A percentile compares a stretch with the other conserved stretches of the same genome.
Conservation (phyloP, 257 asterid genomes). For the Thymus mandschuricus region DNA sequence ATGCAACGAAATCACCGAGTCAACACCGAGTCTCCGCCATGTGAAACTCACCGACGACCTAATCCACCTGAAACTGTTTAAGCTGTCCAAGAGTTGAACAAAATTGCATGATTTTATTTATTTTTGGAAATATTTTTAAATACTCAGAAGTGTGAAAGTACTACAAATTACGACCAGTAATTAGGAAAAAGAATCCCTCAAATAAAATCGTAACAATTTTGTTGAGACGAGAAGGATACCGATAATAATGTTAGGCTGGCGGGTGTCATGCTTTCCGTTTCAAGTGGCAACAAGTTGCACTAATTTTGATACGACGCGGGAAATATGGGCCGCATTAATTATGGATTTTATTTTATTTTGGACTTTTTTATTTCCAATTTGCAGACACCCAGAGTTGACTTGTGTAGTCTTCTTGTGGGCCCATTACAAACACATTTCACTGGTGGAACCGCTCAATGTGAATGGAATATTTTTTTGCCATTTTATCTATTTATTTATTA, state of each 20-base stretch:
- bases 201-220: no score
- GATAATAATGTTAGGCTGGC: neutral
- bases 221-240: no score
- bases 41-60: constrained; percentile 17
- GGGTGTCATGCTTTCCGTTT: constrained; percentile 13
- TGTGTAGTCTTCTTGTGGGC: neutral
- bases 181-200: no score
- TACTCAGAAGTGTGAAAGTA: neutral
- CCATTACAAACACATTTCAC: neutral
- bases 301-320: constrained; percentile 25
- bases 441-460: constrained; percentile 10
- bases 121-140: no score
- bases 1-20: constrained; percentile 27
- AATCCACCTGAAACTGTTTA: constrained; percentile 13
- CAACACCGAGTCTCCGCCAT: constrained; percentile 36
- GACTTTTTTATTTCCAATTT: neutral
- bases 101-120: neutral
- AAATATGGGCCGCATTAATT: constrained; percentile 18
- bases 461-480: no score
- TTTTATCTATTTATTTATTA: no score
- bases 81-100: constrained; percentile 19
- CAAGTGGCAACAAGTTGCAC: constrained; percentile 26
- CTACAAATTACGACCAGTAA: no score
- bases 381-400: constrained; percentile 47
- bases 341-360: neutral